Evolutionary conservation across 306 rosid species (phyloP), one percentile per base, ranked within the genome.

Genomic region (Rosa chinensis): DNA sequence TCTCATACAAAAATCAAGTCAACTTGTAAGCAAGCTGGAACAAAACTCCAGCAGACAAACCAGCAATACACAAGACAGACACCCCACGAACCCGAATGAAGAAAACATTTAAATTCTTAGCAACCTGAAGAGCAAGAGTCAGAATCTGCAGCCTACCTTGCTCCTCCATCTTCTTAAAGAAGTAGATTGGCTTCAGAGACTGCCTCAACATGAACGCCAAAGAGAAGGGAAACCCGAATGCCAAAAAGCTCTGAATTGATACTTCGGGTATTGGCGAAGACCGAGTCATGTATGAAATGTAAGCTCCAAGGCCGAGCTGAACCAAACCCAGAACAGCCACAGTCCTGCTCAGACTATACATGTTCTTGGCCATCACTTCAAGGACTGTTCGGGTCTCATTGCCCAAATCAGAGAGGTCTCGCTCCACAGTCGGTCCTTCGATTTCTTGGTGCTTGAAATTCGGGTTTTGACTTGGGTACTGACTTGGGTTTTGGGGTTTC

Each of bases 401-500:
- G 5, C 89, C 99, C 47, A 95, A 58, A 1, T 90, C 42, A 0
- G 97, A 92, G 1, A 83, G 81, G 62, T 95, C 97, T 1, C 97
- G 82, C 74, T 92, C 98, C n/a, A 95, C 99, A 0, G 99, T 95
- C 0, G 99, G 99, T 0, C 96, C 98, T 76, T 95, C 98, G 21
- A 95, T 95, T 39, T 95, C 99, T 73, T 92, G 99, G 85, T 93
- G 99, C 88, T 91, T 91, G 85, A 94, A 92, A 16, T 86, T 53
- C 0, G 89, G 90, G 82, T 86, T 89, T 84, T 86, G 85, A 48
- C 92, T 88, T 1, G 93, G 97, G 84, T 77, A 87, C 8, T 87
- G 82, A 45, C 47, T 87, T 14, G 85, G 79, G 72, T 78, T 76
- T 67, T 74, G 75, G 70, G 83, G 71, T 18, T 87, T 87, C 3